Conservation (phyloP, 345 rosid species). For the Ricinus communis region DNA sequence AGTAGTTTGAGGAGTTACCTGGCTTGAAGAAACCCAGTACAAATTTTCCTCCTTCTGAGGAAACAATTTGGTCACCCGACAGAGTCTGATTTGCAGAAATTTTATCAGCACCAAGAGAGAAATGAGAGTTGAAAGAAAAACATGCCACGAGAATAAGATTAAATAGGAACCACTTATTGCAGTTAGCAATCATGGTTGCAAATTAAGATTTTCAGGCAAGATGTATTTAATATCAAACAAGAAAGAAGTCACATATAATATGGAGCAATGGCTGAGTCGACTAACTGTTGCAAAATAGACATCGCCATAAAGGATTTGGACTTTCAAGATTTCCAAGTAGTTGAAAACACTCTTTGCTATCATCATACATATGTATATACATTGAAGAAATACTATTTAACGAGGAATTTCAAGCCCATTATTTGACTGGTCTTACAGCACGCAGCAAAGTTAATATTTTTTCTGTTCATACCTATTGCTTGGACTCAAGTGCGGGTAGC, state of each 20-base stretch:
- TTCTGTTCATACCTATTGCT: too few relatives aligned
- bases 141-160: slow-evolving; percentile 7
- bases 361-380: too few relatives aligned
- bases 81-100: slow-evolving; percentile 4
- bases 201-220: background rate
- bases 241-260: background rate
- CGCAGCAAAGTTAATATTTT: too few relatives aligned
- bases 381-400: too few relatives aligned
- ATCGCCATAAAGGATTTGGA: too few relatives aligned
- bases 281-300: too few relatives aligned
- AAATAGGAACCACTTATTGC: slow-evolving; percentile 13
- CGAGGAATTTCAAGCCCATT: too few relatives aligned
- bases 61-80: slow-evolving; percentile 25
- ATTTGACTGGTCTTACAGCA: too few relatives aligned
- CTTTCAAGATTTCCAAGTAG: too few relatives aligned
- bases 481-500: too few relatives aligned
- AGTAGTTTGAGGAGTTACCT: slow-evolving; percentile 22
- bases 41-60: slow-evolving; percentile 9
- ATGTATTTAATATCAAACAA: background rate
- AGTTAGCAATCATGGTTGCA: slow-evolving; percentile 16
- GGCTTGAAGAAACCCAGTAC: slow-evolving; percentile 35
- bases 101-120: background rate
- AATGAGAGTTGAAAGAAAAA: slow-evolving; percentile 11
- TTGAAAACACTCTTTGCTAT: too few relatives aligned
- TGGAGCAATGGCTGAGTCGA: background rate